Percentiles rank a stretch among this genome's conserved stretches.
phyloP scores from a whole-genome alignment of 2,329 filamentous ascomycete species.

The Ilyonectria mors-panacis region DNA sequence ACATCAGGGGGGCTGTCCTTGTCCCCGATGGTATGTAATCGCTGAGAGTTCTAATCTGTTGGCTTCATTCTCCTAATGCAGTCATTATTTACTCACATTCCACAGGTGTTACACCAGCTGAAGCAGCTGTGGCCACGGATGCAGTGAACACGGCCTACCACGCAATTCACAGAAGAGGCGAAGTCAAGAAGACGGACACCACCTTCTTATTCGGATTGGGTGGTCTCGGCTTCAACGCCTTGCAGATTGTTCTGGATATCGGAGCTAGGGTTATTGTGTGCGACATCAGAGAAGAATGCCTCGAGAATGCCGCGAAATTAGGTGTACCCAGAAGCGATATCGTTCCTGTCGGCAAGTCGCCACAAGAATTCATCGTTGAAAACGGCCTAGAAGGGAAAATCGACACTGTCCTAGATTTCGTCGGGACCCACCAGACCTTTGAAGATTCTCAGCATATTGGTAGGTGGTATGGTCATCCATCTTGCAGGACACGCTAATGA shows the following conservation, averaged over 20 bases:
- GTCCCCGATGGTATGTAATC: constrained; percentile 28
- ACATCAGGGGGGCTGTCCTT: constrained; percentile 38
- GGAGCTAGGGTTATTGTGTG: constrained; percentile 37
- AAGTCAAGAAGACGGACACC: constrained; percentile 29
- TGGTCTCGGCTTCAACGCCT: constrained; percentile 37
- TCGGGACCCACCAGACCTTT: constrained; percentile 43
- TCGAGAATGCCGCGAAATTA: constrained; percentile 32
- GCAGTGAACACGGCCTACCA: constrained; percentile 42
- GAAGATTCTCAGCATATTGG: constrained; percentile 43
- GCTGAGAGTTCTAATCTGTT: background rate
- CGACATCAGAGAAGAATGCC: constrained; percentile 37
- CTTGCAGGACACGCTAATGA: background rate
- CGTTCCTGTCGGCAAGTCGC: constrained; percentile 30
- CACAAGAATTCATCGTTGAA: constrained; percentile 29
- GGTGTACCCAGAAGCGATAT: constrained; percentile 30
- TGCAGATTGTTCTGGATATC: constrained; percentile 36
- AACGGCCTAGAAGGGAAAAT: constrained; percentile 24
- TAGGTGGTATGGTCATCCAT: background rate
- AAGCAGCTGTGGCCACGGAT: constrained; percentile 41
- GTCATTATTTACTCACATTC: background rate
- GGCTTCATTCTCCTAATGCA: background rate
- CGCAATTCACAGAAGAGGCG: constrained; percentile 35
- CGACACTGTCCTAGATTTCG: constrained; percentile 41
- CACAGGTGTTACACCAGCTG: constrained; percentile 34
- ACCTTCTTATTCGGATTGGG: constrained; percentile 40